Percentiles rank a stretch among this genome's conserved stretches.
phyloP scores from a whole-genome alignment of 352 stramenopile genomes.

The Globisporangium yorkense region DNA sequence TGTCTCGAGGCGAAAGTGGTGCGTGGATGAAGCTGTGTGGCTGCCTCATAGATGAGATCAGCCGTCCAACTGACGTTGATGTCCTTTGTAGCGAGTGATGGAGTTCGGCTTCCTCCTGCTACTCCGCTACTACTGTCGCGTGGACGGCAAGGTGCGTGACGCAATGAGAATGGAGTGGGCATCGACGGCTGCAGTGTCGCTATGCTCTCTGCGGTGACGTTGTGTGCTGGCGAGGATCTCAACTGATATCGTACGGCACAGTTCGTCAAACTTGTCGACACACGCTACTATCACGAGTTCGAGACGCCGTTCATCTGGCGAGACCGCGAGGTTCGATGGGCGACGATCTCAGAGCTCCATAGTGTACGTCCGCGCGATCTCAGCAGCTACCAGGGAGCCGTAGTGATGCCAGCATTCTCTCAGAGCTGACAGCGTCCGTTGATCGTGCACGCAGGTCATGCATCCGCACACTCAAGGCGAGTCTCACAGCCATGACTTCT shows the following conservation, averaged over 20 bases:
- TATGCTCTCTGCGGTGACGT: not conserved
- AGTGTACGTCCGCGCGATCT: slow-evolving; percentile 17
- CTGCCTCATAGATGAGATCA: not conserved
- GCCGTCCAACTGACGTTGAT: not conserved
- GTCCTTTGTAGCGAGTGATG: slow-evolving; percentile 39
- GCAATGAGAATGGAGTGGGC: not conserved
- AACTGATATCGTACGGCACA: slow-evolving; percentile 4
- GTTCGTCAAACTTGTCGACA: slow-evolving; percentile 43
- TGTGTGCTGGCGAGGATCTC: not conserved
- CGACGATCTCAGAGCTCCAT: slow-evolving; percentile 27
- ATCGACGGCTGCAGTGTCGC: not conserved
- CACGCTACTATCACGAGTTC: slow-evolving; percentile 66
- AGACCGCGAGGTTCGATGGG: slow-evolving; percentile 41
- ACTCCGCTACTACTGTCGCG: slow-evolving; percentile 54
- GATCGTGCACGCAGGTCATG: slow-evolving; percentile 2
- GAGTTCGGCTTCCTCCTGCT: slow-evolving; percentile 59
- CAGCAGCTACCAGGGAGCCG: not conserved
- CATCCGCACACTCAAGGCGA: slow-evolving; percentile 2
- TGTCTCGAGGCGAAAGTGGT: slow-evolving; percentile 53
- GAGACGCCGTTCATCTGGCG: slow-evolving; percentile 42
- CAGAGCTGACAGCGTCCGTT: not conserved
- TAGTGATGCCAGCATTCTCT: not conserved
- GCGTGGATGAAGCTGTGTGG: slow-evolving; percentile 3
- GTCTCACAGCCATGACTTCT: slow-evolving; percentile 21
- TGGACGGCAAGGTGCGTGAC: slow-evolving; percentile 45